A percentile compares a stretch with the other conserved stretches of the same genome.
Conservation (phyloP, 2,329 filamentous ascomycete species). For the Colletotrichum higginsianum region DNA sequence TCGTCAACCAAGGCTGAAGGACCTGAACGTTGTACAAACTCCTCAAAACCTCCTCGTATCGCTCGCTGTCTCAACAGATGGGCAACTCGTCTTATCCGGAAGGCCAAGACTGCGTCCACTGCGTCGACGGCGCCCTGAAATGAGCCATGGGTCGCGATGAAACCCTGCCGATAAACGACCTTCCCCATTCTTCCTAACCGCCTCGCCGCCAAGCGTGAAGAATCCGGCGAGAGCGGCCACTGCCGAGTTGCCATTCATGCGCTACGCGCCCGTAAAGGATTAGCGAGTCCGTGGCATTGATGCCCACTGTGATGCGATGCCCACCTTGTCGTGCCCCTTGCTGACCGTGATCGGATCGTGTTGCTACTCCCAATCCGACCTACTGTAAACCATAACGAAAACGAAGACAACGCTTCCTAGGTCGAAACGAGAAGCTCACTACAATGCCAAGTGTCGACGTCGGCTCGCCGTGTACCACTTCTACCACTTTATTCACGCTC, state of each 20-base stretch:
- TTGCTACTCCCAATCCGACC: neutral
- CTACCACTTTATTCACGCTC: neutral
- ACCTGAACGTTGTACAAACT: neutral
- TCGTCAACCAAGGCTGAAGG: too few relatives aligned
- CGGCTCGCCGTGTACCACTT: neutral
- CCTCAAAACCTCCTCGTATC: neutral
- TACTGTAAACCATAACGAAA: neutral
- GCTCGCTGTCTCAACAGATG: neutral
- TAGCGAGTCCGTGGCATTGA: neutral
- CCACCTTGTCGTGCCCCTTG: neutral
- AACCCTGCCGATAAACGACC: constrained; percentile 24
- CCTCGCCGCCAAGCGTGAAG: constrained; percentile 26
- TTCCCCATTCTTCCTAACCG: constrained; percentile 34
- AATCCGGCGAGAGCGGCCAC: constrained; percentile 28
- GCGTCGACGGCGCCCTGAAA: constrained; percentile 12
- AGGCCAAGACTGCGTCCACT: constrained; percentile 17
- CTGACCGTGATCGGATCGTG: neutral
- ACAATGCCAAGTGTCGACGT: neutral
- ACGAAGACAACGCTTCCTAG: neutral
- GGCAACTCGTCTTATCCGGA: neutral
- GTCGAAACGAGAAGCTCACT: neutral
- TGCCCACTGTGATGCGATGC: neutral
- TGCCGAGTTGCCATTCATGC: constrained; percentile 18
- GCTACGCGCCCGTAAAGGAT: neutral
- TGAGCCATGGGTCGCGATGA: constrained; percentile 33